Conservation (phyloP, 306 rosid species). For the Prunus dulcis region DNA sequence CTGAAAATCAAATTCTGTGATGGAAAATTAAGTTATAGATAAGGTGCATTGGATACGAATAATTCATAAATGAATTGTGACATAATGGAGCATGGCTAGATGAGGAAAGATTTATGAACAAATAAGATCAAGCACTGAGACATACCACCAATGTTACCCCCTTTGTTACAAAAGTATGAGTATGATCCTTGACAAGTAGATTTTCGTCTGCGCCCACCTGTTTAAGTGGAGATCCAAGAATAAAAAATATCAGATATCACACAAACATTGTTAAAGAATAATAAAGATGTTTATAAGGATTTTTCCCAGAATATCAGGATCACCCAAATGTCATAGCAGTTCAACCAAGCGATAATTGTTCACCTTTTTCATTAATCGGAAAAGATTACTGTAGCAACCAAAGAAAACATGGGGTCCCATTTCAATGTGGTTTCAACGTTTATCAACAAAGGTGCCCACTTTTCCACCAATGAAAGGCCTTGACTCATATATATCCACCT, state of each 20-base stretch:
- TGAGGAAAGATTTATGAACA: background rate
- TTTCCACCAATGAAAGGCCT: constrained; percentile 91
- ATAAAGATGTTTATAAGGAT: too few species aligned
- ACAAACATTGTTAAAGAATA: background rate
- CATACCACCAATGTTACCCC: constrained; percentile 92
- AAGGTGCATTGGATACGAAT: constrained; percentile 3
- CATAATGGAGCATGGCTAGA: constrained; percentile 7
- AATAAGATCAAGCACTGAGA: constrained; percentile 25
- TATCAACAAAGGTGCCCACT: constrained; percentile 94
- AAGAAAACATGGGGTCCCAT: constrained; percentile 98
- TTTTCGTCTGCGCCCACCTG: constrained; percentile 87
- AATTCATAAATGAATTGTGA: background rate
- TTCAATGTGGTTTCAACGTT: constrained; percentile 84
- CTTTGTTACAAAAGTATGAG: constrained; percentile 92
- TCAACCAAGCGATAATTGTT: constrained; percentile 17
- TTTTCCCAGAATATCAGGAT: too few species aligned
- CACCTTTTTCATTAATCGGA: constrained; percentile 95
- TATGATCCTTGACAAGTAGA: constrained; percentile 93
- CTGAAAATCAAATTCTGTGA: constrained; percentile 95
- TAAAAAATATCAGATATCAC: constrained; percentile 1
- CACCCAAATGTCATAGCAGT: background rate
- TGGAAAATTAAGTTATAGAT: constrained; percentile 31
- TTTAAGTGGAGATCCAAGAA: constrained; percentile 23
- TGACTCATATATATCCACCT: constrained; percentile 96
- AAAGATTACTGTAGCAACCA: constrained; percentile 94